Evolutionary conservation across 768 basidiomycete genomes (phyloP).

Genomic region (Brasilioporus rufonigricans): DNA sequence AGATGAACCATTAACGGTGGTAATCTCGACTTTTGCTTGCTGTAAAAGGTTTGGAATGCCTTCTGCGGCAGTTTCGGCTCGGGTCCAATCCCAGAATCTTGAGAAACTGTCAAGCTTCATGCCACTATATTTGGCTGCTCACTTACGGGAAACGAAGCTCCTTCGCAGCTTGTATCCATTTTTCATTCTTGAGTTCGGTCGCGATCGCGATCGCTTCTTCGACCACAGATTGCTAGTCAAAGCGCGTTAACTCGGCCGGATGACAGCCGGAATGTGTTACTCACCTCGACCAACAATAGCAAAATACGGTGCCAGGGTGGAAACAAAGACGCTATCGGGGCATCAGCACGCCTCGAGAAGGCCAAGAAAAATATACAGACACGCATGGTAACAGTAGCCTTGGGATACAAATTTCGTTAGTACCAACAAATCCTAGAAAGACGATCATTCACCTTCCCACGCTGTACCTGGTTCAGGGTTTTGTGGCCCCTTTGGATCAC

Average conservation of each 20-base stretch:
- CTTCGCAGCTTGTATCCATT: conserved; percentile 14
- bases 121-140: too few relatives aligned
- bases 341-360: neutral
- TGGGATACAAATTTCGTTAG: conserved; percentile 1
- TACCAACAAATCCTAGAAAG: too few relatives aligned
- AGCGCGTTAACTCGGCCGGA: too few relatives aligned
- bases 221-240: conserved; percentile 17
- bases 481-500: conserved; percentile 15
- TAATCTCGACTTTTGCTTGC: neutral
- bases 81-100: conserved; percentile 22
- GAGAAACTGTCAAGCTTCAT: neutral
- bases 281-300: conserved; percentile 14
- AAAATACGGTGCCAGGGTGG: conserved; percentile 21
- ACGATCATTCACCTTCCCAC: conserved; percentile 6
- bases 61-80: neutral
- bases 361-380: neutral
- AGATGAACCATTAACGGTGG: neutral
- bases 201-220: conserved; percentile 16
- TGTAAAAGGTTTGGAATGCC: conserved; percentile 9
- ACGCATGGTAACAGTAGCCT: conserved; percentile 23
- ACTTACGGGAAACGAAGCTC: conserved; percentile 19
- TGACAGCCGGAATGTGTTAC: neutral
- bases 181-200: neutral
- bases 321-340: conserved; percentile 17
- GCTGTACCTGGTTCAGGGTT: neutral